A percentile compares a stretch with the other conserved stretches of the same genome.
These are phyloP conservation scores for Geosmithia morbida DNA, from an alignment of 2,329 filamentous ascomycete species.

Conservation along the genomic window DNA sequence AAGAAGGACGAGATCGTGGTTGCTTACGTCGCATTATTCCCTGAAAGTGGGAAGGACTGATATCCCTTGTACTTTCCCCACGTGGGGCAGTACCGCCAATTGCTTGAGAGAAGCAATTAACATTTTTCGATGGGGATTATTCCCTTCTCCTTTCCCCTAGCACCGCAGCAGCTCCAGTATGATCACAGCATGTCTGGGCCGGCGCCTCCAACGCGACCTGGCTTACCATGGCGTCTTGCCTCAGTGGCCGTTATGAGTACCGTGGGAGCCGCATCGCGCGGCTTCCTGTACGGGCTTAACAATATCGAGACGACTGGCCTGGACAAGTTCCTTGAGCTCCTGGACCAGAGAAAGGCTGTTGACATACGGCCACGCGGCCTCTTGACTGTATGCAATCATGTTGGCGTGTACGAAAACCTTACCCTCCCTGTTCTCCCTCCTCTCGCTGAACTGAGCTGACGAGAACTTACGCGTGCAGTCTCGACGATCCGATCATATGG, in stretches of 20 bases:
- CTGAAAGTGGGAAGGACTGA: background rate
- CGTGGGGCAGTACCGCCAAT: background rate
- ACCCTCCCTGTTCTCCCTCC: background rate
- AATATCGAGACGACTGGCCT: constrained; percentile 64
- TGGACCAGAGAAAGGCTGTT: constrained; percentile 53
- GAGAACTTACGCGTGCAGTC: constrained; percentile 29
- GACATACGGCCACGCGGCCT: constrained; percentile 58
- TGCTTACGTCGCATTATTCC: background rate
- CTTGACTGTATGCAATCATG: constrained; percentile 49
- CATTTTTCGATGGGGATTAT: background rate
- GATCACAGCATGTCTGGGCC: constrained; percentile 7
- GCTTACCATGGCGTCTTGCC: constrained; percentile 54
- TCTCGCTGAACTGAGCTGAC: background rate
- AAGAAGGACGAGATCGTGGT: background rate
- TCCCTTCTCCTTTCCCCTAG: background rate
- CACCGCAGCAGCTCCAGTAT: background rate
- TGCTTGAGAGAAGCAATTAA: background rate
- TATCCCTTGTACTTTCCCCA: background rate
- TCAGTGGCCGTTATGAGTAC: constrained; percentile 65
- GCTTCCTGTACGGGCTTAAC: constrained; percentile 64
- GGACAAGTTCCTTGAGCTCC: constrained; percentile 56
- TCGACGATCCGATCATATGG: constrained; percentile 94
- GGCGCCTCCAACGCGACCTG: constrained; percentile 27
- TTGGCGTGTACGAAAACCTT: constrained; percentile 19
- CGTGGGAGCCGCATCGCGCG: constrained; percentile 54